Conservation (phyloP, 2,329 filamentous ascomycete genomes). For the Microdochium paspali region DNA sequence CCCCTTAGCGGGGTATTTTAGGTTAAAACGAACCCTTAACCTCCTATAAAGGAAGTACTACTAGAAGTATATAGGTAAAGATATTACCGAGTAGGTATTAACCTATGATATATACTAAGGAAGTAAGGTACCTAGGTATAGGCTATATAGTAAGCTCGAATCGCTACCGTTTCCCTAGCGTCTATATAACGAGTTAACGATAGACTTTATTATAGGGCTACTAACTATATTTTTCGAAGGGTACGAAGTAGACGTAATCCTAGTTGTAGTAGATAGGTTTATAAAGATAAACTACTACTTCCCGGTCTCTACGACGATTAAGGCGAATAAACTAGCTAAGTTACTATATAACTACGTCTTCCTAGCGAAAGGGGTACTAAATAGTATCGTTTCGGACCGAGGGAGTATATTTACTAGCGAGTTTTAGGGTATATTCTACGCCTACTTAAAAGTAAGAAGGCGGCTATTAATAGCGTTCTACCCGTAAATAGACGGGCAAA, state of each 20-base stretch:
- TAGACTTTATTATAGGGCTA: slow-evolving; percentile 8
- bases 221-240: not conserved
- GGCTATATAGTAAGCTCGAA: not conserved
- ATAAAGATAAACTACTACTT: no score
- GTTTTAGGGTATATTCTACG: no score
- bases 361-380: no score
- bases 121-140: not conserved
- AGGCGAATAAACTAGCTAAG: slow-evolving; percentile 3
- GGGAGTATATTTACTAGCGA: no score
- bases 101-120: no score
- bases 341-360: slow-evolving; percentile 7
- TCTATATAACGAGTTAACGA: slow-evolving; percentile 4
- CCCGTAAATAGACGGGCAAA: slow-evolving; percentile 14
- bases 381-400: no score
- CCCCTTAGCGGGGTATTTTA: no score
- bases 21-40: no score
- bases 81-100: no score
- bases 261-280: no score
- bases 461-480: slow-evolving; percentile 13
- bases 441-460: slow-evolving; percentile 9
- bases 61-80: no score
- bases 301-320: slow-evolving; percentile 1
- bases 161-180: slow-evolving; percentile 1
- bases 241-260: slow-evolving; percentile 5
- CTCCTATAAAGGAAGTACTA: no score